A percentile compares a stretch with the other conserved stretches of the same genome.
Evolutionary conservation across 2,329 filamentous ascomycete species (phyloP).

Genomic region (Fusarium proliferatum): DNA sequence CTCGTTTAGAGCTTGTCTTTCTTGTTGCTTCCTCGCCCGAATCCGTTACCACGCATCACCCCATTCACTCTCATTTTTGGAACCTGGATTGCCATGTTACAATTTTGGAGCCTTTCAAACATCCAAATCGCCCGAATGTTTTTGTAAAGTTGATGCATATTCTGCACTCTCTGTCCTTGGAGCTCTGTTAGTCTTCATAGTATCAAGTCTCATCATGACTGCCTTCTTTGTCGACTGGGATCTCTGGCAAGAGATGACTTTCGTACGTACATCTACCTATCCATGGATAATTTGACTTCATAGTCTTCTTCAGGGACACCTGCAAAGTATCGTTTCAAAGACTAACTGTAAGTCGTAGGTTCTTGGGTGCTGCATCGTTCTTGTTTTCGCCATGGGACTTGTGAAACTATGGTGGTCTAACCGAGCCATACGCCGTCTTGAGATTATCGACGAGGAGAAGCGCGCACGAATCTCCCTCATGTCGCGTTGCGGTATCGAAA

Average conservation of each 20-base stretch:
- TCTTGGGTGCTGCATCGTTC: conserved; percentile 75
- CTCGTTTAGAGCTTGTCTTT: background rate
- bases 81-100: conserved; percentile 27
- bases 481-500: conserved; percentile 63
- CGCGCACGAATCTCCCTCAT: conserved; percentile 64
- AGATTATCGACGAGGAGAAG: conserved; percentile 75
- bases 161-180: background rate
- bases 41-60: conserved; percentile 9
- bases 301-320: background rate
- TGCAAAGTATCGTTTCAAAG: background rate
- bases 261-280: conserved; percentile 69
- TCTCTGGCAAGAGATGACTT: conserved; percentile 90
- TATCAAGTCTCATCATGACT: conserved; percentile 42
- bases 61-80: conserved; percentile 32
- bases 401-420: conserved; percentile 74
- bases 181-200: conserved; percentile 2
- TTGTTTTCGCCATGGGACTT: conserved; percentile 76
- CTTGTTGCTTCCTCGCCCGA: background rate
- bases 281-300: background rate
- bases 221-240: conserved; percentile 77
- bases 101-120: conserved; percentile 34
- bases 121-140: conserved; percentile 1
- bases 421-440: conserved; percentile 65
- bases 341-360: conserved; percentile 61
- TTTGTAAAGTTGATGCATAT: conserved; percentile 21